phyloP scores from a whole-genome alignment of 176 grass and related monocot species.

The Lolium rigidum region DNA sequence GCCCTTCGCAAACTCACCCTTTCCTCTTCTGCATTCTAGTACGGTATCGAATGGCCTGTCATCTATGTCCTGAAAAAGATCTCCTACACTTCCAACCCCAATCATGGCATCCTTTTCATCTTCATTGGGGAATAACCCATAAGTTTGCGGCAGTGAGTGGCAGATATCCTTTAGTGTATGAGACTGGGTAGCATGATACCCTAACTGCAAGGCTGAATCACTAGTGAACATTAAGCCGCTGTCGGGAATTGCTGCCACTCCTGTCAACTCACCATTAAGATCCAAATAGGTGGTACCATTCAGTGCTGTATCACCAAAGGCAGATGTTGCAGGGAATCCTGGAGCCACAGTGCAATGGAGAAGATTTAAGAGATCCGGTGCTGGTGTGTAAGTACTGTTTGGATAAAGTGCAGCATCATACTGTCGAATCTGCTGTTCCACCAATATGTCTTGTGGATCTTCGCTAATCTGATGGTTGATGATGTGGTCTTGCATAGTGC shows the following conservation, averaged over 20 bases:
- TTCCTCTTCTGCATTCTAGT: conserved; percentile 56
- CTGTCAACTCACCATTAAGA: conserved; percentile 57
- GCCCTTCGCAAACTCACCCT: conserved; percentile 50
- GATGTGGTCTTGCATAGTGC: conserved; percentile 51
- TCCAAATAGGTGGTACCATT: conserved; percentile 57
- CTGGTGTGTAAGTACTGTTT: conserved; percentile 49
- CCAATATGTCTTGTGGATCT: conserved; percentile 49
- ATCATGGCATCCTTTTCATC: conserved; percentile 69
- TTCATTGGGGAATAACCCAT: conserved; percentile 60
- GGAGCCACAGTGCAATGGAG: conserved; percentile 48
- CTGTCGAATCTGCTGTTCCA: conserved; percentile 51
- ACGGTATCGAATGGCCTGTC: conserved; percentile 53
- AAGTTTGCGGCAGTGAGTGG: conserved; percentile 70
- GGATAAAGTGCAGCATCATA: conserved; percentile 47
- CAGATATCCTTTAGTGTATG: conserved; percentile 64
- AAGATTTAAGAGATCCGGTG: conserved; percentile 75
- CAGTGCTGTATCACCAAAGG: conserved; percentile 37
- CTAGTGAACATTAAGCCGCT: conserved; percentile 49
- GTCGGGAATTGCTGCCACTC: conserved; percentile 51
- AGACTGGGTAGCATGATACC: conserved; percentile 55
- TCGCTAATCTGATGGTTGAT: conserved; percentile 48
- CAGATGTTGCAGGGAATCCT: conserved; percentile 35
- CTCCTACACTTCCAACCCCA: conserved; percentile 45
- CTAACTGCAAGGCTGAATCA: conserved; percentile 53
- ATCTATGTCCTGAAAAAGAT: conserved; percentile 78